Evolutionary conservation across 73 alveolate genomes (phyloP), one percentile per base, ranked within the genome.

Genomic region (Tetrahymena thermophila): DNA sequence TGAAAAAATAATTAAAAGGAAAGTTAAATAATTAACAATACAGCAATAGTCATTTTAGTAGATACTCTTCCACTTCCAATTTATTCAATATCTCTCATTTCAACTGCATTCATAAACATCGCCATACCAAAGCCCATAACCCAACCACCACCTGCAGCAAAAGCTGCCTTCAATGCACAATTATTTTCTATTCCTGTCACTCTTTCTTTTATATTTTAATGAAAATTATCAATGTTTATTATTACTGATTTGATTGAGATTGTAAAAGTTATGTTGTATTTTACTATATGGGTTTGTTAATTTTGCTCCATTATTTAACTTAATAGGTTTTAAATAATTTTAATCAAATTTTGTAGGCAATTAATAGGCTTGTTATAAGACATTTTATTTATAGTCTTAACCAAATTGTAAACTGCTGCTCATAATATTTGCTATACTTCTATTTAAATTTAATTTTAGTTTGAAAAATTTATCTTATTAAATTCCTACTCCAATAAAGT

Each of bases 71-170:
- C 94, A 85, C 95, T 85, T 95, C 97, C 94, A 43, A 94, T 94
- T 85, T 95, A 50, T 85, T 95, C 97, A 57, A 95, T 37, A 43
- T 95, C 97, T 95, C 97, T 95, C 97, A 95, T 95, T 89, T 95
- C 97, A 34, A 95, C 97, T 4, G 97, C 97, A 85, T 95, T 95
- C 97, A 95, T 95, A 56, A 95, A 95, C 85, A 95, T 43, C 31
- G 97, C 95, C 95, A 95, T 85, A n/a, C 85, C 42, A 85, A 95
- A 95, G n/a, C 97, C 97, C 97, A 95, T 95, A 35, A 84, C 97
- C 50, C 97, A 94, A 85, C 97, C 97, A 40, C 95, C 97, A 34
- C 85, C 97, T 35, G 97, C 93, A 10, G 93, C 95, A 94, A 95
- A 55, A 14, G 56, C 97, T 35, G 97, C 97, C 83, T 95, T 95